A percentile compares a stretch with the other conserved stretches of the same genome.
Conservation (phyloP, 805 yeast species). For the Metschnikowia dekortorum region DNA sequence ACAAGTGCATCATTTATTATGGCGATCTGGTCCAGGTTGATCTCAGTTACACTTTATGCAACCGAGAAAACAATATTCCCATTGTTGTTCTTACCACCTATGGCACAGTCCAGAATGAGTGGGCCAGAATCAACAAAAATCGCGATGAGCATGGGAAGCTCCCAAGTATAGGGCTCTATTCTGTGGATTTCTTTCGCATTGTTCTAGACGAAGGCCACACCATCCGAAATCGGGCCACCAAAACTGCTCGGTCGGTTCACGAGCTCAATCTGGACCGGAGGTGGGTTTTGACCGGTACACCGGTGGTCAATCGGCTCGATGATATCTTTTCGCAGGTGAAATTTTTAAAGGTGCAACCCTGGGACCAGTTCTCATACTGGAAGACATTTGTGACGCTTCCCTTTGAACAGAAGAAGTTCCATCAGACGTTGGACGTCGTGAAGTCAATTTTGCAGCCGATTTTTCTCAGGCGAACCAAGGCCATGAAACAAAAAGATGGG, state of each 20-base stretch:
- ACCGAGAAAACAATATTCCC: conserved; percentile 45
- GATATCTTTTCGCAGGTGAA: conserved; percentile 76
- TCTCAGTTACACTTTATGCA: conserved; percentile 43
- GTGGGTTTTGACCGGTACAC: conserved; percentile 93
- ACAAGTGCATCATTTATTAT: conserved; percentile 62
- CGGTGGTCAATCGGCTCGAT: conserved; percentile 82
- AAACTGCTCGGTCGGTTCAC: conserved; percentile 73
- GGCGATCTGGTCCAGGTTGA: conserved; percentile 59
- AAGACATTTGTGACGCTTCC: conserved; percentile 79
- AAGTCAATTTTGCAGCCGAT: conserved; percentile 82
- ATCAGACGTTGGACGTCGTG: conserved; percentile 77
- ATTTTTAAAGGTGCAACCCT: conserved; percentile 79
- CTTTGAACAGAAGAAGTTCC: conserved; percentile 67
- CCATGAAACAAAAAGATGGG: conserved; percentile 73
- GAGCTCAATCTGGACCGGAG: conserved; percentile 59
- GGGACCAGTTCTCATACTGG: conserved; percentile 86
- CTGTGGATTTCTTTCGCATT: conserved; percentile 69
- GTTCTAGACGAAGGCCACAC: conserved; percentile 89
- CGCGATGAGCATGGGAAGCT: conserved; percentile 26
- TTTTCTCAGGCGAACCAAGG: conserved; percentile 77
- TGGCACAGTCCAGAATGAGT: conserved; percentile 81
- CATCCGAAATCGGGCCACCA: conserved; percentile 73
- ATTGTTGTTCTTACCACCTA: conserved; percentile 77
- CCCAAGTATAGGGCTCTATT: conserved; percentile 53
- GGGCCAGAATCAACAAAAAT: conserved; percentile 40